These are phyloP conservation scores for Grosmannia penicillata DNA, from an alignment of 2,329 filamentous ascomycete species.

Conservation along the genomic window DNA sequence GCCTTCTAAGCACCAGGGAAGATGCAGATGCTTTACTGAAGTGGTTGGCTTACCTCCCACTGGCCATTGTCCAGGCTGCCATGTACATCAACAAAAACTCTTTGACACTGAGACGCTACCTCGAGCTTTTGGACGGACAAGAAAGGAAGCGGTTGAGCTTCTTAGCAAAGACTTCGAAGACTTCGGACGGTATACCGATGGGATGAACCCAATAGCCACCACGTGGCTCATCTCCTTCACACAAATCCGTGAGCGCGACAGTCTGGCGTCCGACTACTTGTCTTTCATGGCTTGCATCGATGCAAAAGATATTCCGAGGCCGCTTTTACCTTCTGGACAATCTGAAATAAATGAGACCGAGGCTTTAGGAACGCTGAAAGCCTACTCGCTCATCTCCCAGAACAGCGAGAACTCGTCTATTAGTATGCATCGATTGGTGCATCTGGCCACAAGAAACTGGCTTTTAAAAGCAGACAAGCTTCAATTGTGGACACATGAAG, in stretches of 20 bases:
- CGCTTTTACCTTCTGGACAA: slow-evolving; percentile 11
- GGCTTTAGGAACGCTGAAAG: slow-evolving; percentile 14
- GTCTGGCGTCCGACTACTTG: slow-evolving; percentile 15
- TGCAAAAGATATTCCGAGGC: slow-evolving; percentile 16
- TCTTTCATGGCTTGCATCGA: slow-evolving; percentile 16
- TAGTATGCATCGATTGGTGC: slow-evolving; percentile 19
- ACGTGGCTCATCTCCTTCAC: slow-evolving; percentile 11
- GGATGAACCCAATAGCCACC: slow-evolving; percentile 6
- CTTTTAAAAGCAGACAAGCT: slow-evolving; percentile 4
- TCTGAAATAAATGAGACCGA: slow-evolving; percentile 8
- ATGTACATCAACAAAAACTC: slow-evolving; percentile 5
- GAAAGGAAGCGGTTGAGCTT: slow-evolving; percentile 4
- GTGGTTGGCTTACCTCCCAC: slow-evolving; percentile 5
- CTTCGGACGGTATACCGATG: slow-evolving; percentile 1
- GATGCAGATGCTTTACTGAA: background rate
- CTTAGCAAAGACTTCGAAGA: slow-evolving; percentile 9
- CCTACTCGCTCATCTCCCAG: slow-evolving; percentile 18
- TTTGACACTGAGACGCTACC: background rate
- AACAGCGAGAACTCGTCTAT: slow-evolving; percentile 8
- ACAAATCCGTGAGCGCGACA: slow-evolving; percentile 8
- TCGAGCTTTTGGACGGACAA: slow-evolving; percentile 4
- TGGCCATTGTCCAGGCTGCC: slow-evolving; percentile 9
- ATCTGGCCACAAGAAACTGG: slow-evolving; percentile 16
- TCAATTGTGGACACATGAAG: background rate
- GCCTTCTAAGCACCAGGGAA: background rate